phyloP scores from a whole-genome alignment of 768 basidiomycete genomes.

The Porphyrellus cyaneotinctus region DNA sequence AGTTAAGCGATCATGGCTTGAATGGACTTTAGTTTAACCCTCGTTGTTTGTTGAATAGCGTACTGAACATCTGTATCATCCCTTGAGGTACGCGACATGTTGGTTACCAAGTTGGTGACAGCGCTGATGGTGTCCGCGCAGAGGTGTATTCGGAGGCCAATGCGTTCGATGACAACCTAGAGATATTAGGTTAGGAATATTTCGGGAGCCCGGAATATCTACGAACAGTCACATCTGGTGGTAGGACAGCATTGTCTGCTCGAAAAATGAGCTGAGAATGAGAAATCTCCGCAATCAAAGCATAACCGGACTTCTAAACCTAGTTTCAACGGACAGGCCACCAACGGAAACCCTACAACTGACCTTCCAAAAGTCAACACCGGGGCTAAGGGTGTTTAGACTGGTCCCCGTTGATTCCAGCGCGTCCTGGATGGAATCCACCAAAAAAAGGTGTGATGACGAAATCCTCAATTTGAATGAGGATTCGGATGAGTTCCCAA shows the following conservation, averaged over 20 bases:
- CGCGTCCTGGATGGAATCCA: constrained; percentile 48
- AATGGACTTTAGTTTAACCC: neutral
- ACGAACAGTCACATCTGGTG: constrained; percentile 40
- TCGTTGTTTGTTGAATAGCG: neutral
- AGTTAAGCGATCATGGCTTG: constrained; percentile 10
- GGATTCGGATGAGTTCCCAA: constrained; percentile 59
- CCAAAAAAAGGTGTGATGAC: constrained; percentile 47
- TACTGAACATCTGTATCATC: constrained; percentile 27
- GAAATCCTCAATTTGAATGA: constrained; percentile 47
- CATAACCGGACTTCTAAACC: constrained; percentile 59
- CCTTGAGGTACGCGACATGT: constrained; percentile 45
- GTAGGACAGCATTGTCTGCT: constrained; percentile 20
- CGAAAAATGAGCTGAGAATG: constrained; percentile 45
- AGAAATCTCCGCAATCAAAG: constrained; percentile 56
- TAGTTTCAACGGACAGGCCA: constrained; percentile 2
- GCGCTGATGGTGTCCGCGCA: constrained; percentile 74
- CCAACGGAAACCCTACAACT: constrained; percentile 16
- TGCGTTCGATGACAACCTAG: constrained; percentile 54
- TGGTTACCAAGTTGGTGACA: constrained; percentile 51
- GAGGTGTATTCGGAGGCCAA: constrained; percentile 57
- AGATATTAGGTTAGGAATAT: neutral
- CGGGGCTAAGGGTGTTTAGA: constrained; percentile 24
- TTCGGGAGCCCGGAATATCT: neutral
- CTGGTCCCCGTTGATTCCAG: constrained; percentile 15
- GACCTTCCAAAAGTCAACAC: constrained; percentile 66